Evolutionary conservation across 495 filamentous ascomycete genomes (phyloP).

Genomic region (Neurospora africana): DNA sequence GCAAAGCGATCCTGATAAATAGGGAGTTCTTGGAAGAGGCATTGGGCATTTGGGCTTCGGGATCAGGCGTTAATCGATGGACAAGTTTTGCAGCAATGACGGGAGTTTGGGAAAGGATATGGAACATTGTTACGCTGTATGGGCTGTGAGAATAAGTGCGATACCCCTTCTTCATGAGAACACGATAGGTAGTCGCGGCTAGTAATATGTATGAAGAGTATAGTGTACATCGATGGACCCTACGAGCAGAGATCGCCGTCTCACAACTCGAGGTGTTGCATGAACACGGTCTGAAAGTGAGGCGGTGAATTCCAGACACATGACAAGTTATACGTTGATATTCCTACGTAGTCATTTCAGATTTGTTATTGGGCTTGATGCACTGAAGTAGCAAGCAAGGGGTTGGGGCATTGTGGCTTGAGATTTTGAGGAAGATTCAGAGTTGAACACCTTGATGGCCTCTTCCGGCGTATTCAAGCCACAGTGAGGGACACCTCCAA

Average conservation of each 20-base stretch:
- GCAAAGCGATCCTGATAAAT: slow-evolving; percentile 15
- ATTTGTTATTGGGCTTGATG: background rate
- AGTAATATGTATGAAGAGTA: background rate
- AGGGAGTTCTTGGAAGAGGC: background rate
- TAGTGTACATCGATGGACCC: too few relatives aligned
- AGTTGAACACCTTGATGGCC: background rate
- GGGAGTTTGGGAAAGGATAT: background rate
- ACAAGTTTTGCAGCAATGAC: background rate
- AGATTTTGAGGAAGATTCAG: background rate
- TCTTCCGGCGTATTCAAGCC: background rate
- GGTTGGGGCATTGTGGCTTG: background rate
- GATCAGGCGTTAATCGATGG: background rate
- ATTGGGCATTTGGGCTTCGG: background rate
- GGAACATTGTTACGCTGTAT: background rate
- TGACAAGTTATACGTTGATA: background rate
- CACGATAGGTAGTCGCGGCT: background rate
- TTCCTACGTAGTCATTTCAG: background rate
- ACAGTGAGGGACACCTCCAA: background rate
- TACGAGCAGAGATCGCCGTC: background rate
- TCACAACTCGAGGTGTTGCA: background rate
- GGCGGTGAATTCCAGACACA: background rate
- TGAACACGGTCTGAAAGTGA: background rate
- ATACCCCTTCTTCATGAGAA: background rate
- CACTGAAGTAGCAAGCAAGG: background rate
- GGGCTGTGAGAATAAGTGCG: background rate